Percentiles rank a stretch among this genome's conserved stretches.
Evolutionary conservation across 2,329 filamentous ascomycete genomes (phyloP).

Genomic region (Fusarium camptoceras): DNA sequence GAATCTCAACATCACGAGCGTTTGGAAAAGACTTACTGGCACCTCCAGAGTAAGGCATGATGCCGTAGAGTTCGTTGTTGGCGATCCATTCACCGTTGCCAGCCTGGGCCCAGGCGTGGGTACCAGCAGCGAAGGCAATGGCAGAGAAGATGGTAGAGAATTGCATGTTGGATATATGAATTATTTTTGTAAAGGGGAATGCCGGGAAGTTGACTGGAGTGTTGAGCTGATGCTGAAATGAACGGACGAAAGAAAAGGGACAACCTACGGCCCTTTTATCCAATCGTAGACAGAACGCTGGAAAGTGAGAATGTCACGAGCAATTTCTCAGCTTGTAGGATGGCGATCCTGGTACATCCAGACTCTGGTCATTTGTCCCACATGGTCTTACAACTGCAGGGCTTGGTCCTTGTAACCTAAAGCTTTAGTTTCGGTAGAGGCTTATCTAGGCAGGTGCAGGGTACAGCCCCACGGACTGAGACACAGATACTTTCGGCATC

Average conservation of each 20-base stretch:
- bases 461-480: background rate
- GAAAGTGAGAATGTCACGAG: too few species aligned
- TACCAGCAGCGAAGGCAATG: background rate
- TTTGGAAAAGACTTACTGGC: background rate
- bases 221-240: background rate
- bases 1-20: too few species aligned
- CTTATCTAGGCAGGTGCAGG: background rate
- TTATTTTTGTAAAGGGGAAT: background rate
- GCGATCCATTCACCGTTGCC: background rate
- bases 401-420: background rate
- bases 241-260: background rate
- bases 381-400: background rate
- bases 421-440: background rate
- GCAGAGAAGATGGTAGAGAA: background rate
- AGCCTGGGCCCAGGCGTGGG: background rate
- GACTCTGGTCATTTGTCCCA: background rate
- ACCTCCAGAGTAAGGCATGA: background rate
- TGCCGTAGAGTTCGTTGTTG: background rate
- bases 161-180: background rate
- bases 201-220: background rate
- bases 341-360: background rate
- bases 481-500: too few species aligned
- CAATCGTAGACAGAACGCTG: background rate
- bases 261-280: background rate
- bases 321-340: background rate